Base-by-base conservation (phyloP, 2,329 filamentous ascomycete genomes). In the Alternaria hordeiaustralica region DNA sequence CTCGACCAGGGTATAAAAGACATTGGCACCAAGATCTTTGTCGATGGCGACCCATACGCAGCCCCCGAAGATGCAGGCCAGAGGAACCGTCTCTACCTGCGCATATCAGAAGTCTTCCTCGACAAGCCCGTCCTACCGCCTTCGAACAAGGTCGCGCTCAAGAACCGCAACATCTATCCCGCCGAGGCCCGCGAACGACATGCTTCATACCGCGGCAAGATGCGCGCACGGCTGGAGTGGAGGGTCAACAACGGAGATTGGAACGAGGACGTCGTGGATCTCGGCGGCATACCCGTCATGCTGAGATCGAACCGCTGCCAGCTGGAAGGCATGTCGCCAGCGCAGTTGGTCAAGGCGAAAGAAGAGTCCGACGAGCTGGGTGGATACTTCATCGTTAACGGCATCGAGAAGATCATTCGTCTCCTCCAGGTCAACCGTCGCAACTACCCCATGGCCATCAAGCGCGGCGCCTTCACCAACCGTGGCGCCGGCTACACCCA, bases 331-430 rank as follows among this genome's bases (percentile, higher is more conserved):
- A 90, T 94, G 73, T 90, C 93, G 6, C 96, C 96, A 0, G 90
- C 90, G 11, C 86, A 92, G 74, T 86, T 99, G 15, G 93, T 98
- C 28, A 86, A 91, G 67, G 89, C 89, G 64, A 97, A 97, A 79
- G 96, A 99, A 82, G 96, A 99, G 81, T 92, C 94, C 0, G 96
- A 99, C 81, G 96, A 99, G 81, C 83, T 98, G 30, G 96, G 96
- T 41, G 96, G 96, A 47, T 99, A 98, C 80, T 99, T 98, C 77
- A 89, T 99, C 74, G 92, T 99, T 75, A 99, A 99, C 79, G 96
- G 60, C 2, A 63, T 55, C 13, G 60, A 63, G 30, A 63, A 63
- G 12, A 63, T 63, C 8, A 63, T 63, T 25, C 60, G 60, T 44
- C 51, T 60, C 30, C 57, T 63, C 25, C 60, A 63, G 33, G 51